These are phyloP conservation scores for Gentiana straminea DNA, from an alignment of 257 asterid species.

Conservation along the genomic window DNA sequence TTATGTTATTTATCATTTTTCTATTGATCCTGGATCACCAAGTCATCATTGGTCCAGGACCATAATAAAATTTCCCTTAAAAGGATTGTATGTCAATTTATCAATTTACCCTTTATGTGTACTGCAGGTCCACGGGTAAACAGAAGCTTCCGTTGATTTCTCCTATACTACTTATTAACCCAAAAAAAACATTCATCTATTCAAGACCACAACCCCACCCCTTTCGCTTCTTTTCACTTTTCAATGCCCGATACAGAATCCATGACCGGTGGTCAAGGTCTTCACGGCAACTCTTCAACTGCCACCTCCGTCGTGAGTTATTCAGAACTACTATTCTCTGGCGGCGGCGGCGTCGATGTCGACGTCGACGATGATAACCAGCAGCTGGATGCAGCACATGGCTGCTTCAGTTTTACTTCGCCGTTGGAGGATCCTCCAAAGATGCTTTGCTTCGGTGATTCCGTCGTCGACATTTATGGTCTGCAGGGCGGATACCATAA, in stretches of 20 bases:
- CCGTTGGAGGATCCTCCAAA: constrained; percentile 22
- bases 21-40: no score
- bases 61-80: no score
- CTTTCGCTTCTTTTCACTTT: background rate
- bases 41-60: no score
- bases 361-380: constrained; percentile 24
- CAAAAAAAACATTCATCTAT: background rate
- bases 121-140: constrained; percentile 1
- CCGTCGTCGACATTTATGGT: background rate
- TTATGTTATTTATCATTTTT: no score
- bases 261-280: constrained; percentile 41
- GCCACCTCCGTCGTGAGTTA: constrained; percentile 30
- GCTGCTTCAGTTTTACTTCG: constrained; percentile 22
- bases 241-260: background rate
- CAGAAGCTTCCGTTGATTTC: constrained; percentile 36
- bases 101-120: background rate
- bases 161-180: constrained; percentile 11
- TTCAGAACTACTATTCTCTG: constrained; percentile 54
- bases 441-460: constrained; percentile 66
- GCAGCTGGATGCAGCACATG: constrained; percentile 10
- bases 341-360: background rate
- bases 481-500: background rate
- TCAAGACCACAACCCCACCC: background rate
- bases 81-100: no score
- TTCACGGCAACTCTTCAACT: constrained; percentile 25